Evolutionary conservation across 306 rosid species (phyloP).

Genomic region (Cercis canadensis): DNA sequence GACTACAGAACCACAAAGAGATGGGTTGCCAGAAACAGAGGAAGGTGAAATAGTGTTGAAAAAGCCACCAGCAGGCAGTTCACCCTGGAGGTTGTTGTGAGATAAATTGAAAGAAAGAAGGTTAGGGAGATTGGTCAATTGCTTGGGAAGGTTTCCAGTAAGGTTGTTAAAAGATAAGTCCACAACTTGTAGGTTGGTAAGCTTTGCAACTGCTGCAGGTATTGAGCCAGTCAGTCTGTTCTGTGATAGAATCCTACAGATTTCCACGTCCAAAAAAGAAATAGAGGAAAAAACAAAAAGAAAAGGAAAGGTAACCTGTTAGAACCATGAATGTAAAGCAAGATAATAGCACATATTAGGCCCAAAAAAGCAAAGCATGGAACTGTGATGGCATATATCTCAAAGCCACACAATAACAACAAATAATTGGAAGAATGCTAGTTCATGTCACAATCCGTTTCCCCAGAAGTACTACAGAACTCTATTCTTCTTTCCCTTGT

Average conservation of each 20-base stretch:
- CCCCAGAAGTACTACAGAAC: constrained; percentile 22
- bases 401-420: not conserved
- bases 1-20: constrained; percentile 86
- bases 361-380: constrained; percentile 30
- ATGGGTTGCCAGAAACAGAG: constrained; percentile 82
- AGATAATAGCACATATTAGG: not conserved
- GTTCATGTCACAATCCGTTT: not conserved
- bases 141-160: constrained; percentile 82
- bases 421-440: not conserved
- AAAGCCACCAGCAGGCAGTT: constrained; percentile 87
- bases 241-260: constrained; percentile 69
- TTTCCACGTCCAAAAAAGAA: constrained; percentile 14
- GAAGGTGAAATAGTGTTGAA: constrained; percentile 89
- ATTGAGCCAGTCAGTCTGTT: constrained; percentile 70
- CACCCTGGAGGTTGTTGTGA: constrained; percentile 92
- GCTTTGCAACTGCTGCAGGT: constrained; percentile 79
- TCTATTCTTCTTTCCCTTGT: constrained; percentile 16
- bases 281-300: constrained; percentile 4
- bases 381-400: constrained; percentile 9
- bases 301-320: not conserved
- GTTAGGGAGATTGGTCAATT: constrained; percentile 84
- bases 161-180: constrained; percentile 83
- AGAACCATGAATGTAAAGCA: constrained; percentile 9
- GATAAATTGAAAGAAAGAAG: constrained; percentile 83
- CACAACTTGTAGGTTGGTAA: constrained; percentile 67